A percentile compares a stretch with the other conserved stretches of the same genome.
phyloP scores from a whole-genome alignment of 257 asterid species.

The Lycium barbarum region DNA sequence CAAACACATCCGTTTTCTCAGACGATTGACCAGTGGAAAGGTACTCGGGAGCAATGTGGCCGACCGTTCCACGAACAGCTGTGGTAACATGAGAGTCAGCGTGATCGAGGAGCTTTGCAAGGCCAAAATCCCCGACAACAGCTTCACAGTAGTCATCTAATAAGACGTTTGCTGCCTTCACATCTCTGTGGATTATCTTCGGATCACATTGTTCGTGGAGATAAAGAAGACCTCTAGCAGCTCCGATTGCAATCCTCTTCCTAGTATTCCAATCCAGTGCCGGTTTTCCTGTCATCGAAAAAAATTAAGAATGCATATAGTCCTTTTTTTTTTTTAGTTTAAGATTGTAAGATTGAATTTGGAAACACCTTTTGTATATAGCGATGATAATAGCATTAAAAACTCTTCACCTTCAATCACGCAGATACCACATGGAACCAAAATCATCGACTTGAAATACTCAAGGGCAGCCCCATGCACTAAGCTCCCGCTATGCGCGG shows the following conservation, averaged over 20 bases:
- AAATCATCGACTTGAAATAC: no score
- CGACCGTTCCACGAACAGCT: slow-evolving; percentile 97
- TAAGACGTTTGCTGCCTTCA: slow-evolving; percentile 92
- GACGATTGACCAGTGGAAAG: slow-evolving; percentile 98
- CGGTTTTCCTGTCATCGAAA: slow-evolving; percentile 66
- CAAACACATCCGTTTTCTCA: slow-evolving; percentile 94
- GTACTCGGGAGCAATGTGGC: slow-evolving; percentile 96
- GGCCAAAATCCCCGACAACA: slow-evolving; percentile 94
- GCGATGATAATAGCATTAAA: neutral
- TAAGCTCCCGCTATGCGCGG: no score
- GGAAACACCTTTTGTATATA: neutral
- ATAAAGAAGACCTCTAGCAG: slow-evolving; percentile 88
- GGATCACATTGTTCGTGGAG: slow-evolving; percentile 99
- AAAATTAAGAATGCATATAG: neutral
- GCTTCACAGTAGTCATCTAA: slow-evolving; percentile 87
- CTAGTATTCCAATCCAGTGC: slow-evolving; percentile 81
- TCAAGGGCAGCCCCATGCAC: no score
- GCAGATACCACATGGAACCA: neutral
- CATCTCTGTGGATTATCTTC: slow-evolving; percentile 93
- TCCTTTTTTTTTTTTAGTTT: neutral
- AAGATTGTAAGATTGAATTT: neutral
- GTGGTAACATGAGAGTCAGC: slow-evolving; percentile 96
- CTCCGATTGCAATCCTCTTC: slow-evolving; percentile 88
- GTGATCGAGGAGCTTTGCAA: slow-evolving; percentile 92
- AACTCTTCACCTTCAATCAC: neutral